Percentiles rank a stretch among this genome's conserved stretches.
Evolutionary conservation across 441 rosid species (phyloP).

Genomic region (Croton setiger): DNA sequence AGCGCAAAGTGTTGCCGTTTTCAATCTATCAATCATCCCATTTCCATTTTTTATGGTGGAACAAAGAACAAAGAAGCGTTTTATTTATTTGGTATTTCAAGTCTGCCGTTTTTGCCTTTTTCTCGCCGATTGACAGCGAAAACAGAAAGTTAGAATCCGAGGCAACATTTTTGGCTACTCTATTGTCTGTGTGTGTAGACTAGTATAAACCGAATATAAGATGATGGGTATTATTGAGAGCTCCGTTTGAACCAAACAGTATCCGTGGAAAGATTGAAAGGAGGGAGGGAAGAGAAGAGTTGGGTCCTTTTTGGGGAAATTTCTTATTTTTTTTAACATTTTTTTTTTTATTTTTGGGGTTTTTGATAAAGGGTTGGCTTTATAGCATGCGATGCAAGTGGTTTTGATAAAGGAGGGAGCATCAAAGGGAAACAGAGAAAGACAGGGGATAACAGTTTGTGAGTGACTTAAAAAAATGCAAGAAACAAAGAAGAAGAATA

Average conservation of each 20-base stretch:
- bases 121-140: not conserved
- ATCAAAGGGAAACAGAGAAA: conserved; percentile 33
- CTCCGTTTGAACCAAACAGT: conserved; percentile 50
- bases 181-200: conserved; percentile 3
- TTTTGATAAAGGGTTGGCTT: conserved; percentile 32
- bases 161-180: conserved; percentile 25
- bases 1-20: conserved; percentile 18
- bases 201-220: not conserved
- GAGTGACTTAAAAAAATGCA: conserved; percentile 35
- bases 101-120: not conserved
- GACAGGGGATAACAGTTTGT: not conserved
- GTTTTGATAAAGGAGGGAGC: conserved; percentile 76
- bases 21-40: not conserved
- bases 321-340: conserved; percentile 1
- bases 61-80: not conserved
- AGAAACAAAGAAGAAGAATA: conserved; percentile 51
- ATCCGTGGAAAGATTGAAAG: conserved; percentile 18
- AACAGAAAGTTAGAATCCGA: conserved; percentile 31
- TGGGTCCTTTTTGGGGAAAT: conserved; percentile 19
- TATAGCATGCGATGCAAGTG: conserved; percentile 59
- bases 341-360: conserved; percentile 23
- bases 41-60: not conserved
- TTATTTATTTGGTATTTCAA: not conserved
- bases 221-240: conserved; percentile 5
- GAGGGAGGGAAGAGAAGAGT: conserved; percentile 18